Percentiles rank a stretch among this genome's conserved stretches.
phyloP scores from a whole-genome alignment of 108 stramenopile species.

The Aurantiochytrium sp. region DNA sequence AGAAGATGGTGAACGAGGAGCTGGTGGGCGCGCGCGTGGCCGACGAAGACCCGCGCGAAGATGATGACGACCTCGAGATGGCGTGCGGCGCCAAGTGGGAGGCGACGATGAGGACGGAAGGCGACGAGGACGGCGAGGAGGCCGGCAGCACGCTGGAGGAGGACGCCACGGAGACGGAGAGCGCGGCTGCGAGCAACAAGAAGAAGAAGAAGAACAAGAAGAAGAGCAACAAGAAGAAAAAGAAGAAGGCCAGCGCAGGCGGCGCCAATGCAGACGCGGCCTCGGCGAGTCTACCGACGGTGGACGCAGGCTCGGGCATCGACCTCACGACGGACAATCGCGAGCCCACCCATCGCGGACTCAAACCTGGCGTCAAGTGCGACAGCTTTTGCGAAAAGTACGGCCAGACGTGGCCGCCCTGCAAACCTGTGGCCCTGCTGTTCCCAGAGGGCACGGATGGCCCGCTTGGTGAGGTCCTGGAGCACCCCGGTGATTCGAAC shows the following conservation, averaged over 20 bases:
- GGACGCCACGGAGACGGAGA: neutral
- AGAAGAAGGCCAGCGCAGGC: neutral
- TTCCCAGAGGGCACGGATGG: slow-evolving; percentile 29
- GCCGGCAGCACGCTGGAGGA: neutral
- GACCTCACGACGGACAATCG: neutral
- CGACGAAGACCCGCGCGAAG: too few relatives aligned
- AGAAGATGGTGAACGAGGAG: too few relatives aligned
- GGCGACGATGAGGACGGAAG: neutral
- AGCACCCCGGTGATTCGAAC: slow-evolving; percentile 73
- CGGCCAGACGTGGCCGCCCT: slow-evolving; percentile 95
- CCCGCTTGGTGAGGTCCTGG: slow-evolving; percentile 81
- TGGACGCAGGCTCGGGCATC: neutral
- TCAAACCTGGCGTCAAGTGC: neutral
- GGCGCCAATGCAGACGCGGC: neutral
- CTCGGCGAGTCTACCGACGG: neutral
- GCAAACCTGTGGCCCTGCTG: slow-evolving; percentile 59
- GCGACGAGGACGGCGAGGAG: neutral
- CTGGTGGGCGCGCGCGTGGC: too few relatives aligned
- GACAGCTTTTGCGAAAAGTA: slow-evolving; percentile 64
- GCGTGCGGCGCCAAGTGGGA: too few relatives aligned
- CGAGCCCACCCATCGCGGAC: neutral
- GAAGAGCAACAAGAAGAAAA: neutral
- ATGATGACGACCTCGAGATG: too few relatives aligned
- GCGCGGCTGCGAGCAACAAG: neutral
- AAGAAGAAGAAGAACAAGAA: slow-evolving; percentile 1